Base-by-base conservation (phyloP, 2,329 filamentous ascomycete genomes). In the Fusarium avenaceum region DNA sequence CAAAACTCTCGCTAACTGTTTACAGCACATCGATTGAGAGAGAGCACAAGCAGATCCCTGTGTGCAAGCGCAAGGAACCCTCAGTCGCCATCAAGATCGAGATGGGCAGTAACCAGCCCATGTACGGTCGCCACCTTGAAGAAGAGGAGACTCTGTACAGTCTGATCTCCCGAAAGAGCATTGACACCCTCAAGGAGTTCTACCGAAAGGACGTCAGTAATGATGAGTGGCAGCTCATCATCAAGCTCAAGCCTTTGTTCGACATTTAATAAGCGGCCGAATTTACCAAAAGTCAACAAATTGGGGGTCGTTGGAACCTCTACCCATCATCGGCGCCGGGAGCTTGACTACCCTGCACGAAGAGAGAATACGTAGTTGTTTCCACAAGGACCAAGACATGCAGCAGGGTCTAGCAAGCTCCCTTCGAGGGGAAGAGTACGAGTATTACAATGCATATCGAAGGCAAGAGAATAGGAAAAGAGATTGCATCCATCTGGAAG, bases 11-110 rank as follows among this genome's bases (percentile, higher is more conserved):
- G 54, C 73, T 81, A 70, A 81, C 72, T 17, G 20, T 32, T 19
- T 33, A 59, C 75, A 97, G 94, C n/a, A 92, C 92, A 57, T 94
- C 92, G 3, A 99, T 99, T 76, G 95, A 99, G 81, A 91, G 96
- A 77, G 96, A 99, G 72, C 96, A 99, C 87, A 99, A 99, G 84
- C 89, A 96, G 69, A 90, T 99, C 71, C 87, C 86, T 11, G 86
- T 97, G 59, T 97, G 93, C 84, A 99, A 99, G 82, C 95, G 94
- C 83, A 95, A 95, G 52, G 92, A 97, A 77, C 96, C 96, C n/a
- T 96, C 94, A 2, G 96, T 99, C 11, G 96, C 96, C 20, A 86
- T 99, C 84, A 99, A 99, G 86, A 96, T 99, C 75, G 96, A 99
- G 83, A 90, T 90, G 88, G 95, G 94, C 54, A 83, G 90, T 60